Conservation (phyloP, 176 grass and related monocot species). For the Phragmites australis region DNA sequence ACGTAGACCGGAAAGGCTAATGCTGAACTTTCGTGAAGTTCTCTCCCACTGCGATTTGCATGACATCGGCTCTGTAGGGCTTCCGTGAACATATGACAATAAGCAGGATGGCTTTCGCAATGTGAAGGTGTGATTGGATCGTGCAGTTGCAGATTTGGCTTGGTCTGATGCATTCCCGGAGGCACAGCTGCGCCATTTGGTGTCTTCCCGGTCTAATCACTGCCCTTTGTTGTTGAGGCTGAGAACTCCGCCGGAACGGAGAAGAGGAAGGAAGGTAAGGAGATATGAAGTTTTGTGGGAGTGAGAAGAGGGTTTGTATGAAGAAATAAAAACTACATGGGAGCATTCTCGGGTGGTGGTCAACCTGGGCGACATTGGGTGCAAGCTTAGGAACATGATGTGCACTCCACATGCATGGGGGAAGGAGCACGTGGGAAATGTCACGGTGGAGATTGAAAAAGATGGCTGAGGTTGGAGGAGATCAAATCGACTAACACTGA, state of each 20-base stretch:
- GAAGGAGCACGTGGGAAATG: no score
- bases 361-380: no score
- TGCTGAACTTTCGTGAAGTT: neutral
- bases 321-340: neutral
- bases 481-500: no score
- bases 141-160: neutral
- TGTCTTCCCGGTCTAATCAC: neutral
- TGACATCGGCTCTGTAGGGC: neutral
- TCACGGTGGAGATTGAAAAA: no score
- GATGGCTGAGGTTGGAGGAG: no score
- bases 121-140: neutral
- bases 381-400: no score
- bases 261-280: neutral
- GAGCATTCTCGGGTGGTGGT: no score
- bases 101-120: neutral
- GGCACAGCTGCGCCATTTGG: neutral
- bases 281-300: neutral
- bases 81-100: neutral
- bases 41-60: neutral
- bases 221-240: neutral
- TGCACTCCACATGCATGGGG: no score
- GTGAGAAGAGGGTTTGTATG: fast-evolving
- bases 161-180: neutral
- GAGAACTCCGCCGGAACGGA: no score
- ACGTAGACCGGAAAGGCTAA: neutral